Conservation (phyloP, 2,329 filamentous ascomycete genomes). For the Exserohilum turcica region DNA sequence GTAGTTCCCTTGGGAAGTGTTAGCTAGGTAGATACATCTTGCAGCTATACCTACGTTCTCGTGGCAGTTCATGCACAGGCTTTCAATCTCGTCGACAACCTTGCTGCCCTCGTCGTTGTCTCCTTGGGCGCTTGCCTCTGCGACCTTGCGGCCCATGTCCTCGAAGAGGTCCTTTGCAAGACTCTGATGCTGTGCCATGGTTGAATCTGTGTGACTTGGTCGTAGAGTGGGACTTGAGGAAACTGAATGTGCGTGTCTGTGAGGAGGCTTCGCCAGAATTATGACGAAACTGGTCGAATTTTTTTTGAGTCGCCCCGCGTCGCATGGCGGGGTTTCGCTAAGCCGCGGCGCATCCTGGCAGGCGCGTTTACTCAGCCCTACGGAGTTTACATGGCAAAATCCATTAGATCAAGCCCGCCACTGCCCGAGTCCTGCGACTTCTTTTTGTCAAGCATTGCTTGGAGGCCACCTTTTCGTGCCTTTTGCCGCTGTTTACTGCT, state of each 20-base stretch:
- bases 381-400: slow-evolving; percentile 55
- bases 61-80: slow-evolving; percentile 61
- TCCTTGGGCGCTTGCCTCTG: slow-evolving; percentile 46
- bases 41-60: slow-evolving; percentile 47
- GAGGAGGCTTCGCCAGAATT: slow-evolving; percentile 8
- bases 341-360: slow-evolving; percentile 28
- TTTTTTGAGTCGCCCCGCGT: slow-evolving; percentile 45
- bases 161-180: slow-evolving; percentile 57
- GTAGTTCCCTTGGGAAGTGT: slow-evolving; percentile 71
- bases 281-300: slow-evolving; percentile 34
- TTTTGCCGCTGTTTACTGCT: slow-evolving; percentile 62
- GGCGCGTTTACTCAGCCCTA: slow-evolving; percentile 34
- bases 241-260: not conserved
- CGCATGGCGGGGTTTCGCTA: slow-evolving; percentile 32
- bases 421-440: slow-evolving; percentile 44
- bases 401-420: slow-evolving; percentile 57
- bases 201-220: not conserved
- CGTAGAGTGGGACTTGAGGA: not conserved
- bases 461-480: slow-evolving; percentile 59
- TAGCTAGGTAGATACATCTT: slow-evolving; percentile 15
- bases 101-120: slow-evolving; percentile 48
- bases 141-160: slow-evolving; percentile 58
- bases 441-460: slow-evolving; percentile 58
- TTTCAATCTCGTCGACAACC: slow-evolving; percentile 60
- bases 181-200: slow-evolving; percentile 45